Evolutionary conservation across 352 stramenopile species (phyloP), one percentile per base, ranked within the genome.

Genomic region (Aphanomyces stellatus): DNA sequence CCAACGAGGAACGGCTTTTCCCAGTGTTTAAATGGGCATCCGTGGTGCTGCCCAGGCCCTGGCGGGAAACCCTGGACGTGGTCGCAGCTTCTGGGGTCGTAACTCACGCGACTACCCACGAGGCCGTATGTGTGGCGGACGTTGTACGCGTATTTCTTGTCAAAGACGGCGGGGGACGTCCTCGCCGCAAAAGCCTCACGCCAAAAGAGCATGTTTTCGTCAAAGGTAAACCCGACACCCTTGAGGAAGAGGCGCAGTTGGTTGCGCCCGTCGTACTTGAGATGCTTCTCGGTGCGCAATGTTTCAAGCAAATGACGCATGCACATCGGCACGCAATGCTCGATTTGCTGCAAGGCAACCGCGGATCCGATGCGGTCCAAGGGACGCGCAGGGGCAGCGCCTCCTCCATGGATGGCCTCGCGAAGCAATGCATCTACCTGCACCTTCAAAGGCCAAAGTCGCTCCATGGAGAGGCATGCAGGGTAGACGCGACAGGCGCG

Each of bases 191-290:
- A 96, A 60, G 90, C 82, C 17, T 69, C 65, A 11, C 85, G 85
- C 66, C 91, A 95, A 67, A 93, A 90, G 22, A 78, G 55, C 30
- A 93, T 76, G 43, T 65, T 89, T 24, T 93, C 84, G 37, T 91
- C 76, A 2, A 95, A 81, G 13, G 78, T 87, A 34, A 93, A 82
- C 0, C 88, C 82, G 4, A 88, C 71, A 19, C 88, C 86, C 67
- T 95, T 93, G 49, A 96, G 81, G 46, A 96, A 96, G 56, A 92
- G 71, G 24, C 82, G 76, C 48, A 91, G 90, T 70, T 96, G 88
- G 48, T 93, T 72, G 2, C 88, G 82, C 2, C 85, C 88, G 55
- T 92, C 82, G 57, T 91, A 95, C 65, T 93, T 95, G 42, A 96
- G 77, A 69, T 96, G 86, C 63, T 92, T 80, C 43, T 88, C 79